Base-by-base conservation (phyloP, 176 grass and related monocot species). In the Phyllostachys edulis region DNA sequence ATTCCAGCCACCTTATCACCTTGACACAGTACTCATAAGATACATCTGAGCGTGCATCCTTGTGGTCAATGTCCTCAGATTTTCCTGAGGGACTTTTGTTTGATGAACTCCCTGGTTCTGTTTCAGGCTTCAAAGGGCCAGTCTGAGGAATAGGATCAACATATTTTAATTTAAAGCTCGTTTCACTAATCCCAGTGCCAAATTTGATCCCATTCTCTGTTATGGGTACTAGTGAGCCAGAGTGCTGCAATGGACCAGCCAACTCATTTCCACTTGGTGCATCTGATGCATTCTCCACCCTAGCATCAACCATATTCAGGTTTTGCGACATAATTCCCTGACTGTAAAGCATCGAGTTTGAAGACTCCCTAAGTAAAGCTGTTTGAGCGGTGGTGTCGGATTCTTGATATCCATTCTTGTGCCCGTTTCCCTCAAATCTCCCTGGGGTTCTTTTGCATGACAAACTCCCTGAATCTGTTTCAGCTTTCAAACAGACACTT, bases 401-500 rank as follows among this genome's bases (percentile, higher is more conserved):
- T 51, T 88, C 85, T 17, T 74, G 64, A 15, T 62, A 78, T 54
- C 68, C 81, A 79, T 80, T 73, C 63, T 83, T 82, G 73, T 82
- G 18, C 27, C 44, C 75, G 16, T 47, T 23, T 4, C 37, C 26
- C 42, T 83, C 68, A 5, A 39, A 50, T 23, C 73, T 75, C 62
- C 60, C 82, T 8, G 44, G 56, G 42, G 59, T 84, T 67, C 63
- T 67, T 80, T 90, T 92, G 73, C 81, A 73, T 71, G 90, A 88
- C n/a, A 79, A 90, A 77, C 81, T 88, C 40, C 81, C 81, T 37
- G 87, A 90, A 26, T 83, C 89, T 47, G 49, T 85, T 83, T 86
- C 83, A 17, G 63, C 61, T 46, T 86, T 88, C 47, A 50, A 70
- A 24, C 21, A 38, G 52, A 46, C 78, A 79, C 82, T 81, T 60